Evolutionary conservation across 441 rosid species (phyloP).

Genomic region (Populus hybrid): DNA sequence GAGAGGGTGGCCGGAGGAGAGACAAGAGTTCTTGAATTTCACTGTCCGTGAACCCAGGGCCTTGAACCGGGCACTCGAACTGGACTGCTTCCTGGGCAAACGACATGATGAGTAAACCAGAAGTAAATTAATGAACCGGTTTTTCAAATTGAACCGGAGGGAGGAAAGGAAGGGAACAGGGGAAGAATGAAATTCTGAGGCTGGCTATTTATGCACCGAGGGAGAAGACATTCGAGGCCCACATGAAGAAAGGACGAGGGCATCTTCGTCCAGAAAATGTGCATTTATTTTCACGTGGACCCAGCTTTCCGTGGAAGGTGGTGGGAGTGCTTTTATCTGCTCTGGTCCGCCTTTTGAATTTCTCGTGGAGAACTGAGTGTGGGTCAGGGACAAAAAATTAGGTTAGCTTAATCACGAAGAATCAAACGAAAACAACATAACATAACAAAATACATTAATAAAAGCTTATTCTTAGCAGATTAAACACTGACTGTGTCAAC

Average conservation of each 20-base stretch:
- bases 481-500: too few species aligned
- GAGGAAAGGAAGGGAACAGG: slow-evolving; percentile 46
- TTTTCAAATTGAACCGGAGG: slow-evolving; percentile 23
- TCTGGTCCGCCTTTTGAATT: slow-evolving; percentile 6
- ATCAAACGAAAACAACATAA: slow-evolving; percentile 37
- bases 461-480: too few species aligned
- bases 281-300: slow-evolving; percentile 1
- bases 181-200: slow-evolving; percentile 35
- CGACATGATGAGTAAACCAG: slow-evolving; percentile 22
- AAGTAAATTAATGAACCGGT: slow-evolving; percentile 6
- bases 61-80: slow-evolving; percentile 29
- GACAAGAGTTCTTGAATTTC: slow-evolving; percentile 53
- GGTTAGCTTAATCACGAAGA: slow-evolving; percentile 90
- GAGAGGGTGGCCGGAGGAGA: slow-evolving; percentile 29
- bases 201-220: slow-evolving; percentile 42
- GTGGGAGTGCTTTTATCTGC: slow-evolving; percentile 5
- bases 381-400: background rate
- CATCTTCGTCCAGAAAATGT: slow-evolving; percentile 13
- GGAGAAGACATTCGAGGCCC: slow-evolving; percentile 24
- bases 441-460: too few species aligned
- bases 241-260: slow-evolving; percentile 17
- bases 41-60: slow-evolving; percentile 34
- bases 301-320: slow-evolving; percentile 12
- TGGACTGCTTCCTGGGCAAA: slow-evolving; percentile 25
- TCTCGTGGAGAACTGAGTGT: background rate